A percentile compares a stretch with the other conserved stretches of the same genome.
These are phyloP conservation scores for Pythium rhizo-oryzae DNA, from an alignment of 352 stramenopile species.

Conservation along the genomic window DNA sequence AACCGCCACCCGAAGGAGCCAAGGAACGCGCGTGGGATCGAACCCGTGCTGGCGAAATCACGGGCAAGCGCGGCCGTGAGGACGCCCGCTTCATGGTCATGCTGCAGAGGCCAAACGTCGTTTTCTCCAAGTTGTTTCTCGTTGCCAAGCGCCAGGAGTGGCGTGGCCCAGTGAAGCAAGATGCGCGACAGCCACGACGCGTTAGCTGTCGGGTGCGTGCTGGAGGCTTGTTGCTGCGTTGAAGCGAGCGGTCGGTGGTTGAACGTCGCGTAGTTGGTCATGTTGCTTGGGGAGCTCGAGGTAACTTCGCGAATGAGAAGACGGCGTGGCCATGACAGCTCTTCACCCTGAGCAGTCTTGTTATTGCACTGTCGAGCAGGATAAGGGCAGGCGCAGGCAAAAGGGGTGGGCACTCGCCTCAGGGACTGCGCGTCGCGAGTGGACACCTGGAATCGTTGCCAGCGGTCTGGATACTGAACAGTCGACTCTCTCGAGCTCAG, in stretches of 20 bases:
- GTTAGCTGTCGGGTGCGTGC: constrained; percentile 7
- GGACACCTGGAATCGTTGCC: neutral
- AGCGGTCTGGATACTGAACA: neutral
- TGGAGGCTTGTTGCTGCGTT: neutral
- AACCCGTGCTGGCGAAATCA: constrained; percentile 37
- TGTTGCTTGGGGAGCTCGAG: neutral
- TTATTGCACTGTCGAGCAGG: neutral
- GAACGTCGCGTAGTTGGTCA: constrained; percentile 18
- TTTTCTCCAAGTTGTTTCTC: constrained; percentile 43
- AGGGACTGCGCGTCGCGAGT: neutral
- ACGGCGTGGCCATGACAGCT: neutral
- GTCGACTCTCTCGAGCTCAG: neutral
- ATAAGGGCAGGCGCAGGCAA: neutral
- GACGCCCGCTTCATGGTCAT: constrained; percentile 28
- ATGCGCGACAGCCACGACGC: constrained; percentile 38
- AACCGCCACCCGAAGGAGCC: constrained; percentile 41
- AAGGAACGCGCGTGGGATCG: constrained; percentile 42
- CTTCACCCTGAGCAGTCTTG: neutral
- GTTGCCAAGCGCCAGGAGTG: constrained; percentile 48
- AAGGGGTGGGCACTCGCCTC: neutral
- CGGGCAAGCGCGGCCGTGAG: constrained; percentile 28
- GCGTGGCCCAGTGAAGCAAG: constrained; percentile 53
- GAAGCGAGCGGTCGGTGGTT: neutral
- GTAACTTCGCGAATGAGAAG: constrained; percentile 8
- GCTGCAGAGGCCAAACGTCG: constrained; percentile 50